Conservation (phyloP, 805 yeast genomes). For the Hagleromyces aurorensis region DNA sequence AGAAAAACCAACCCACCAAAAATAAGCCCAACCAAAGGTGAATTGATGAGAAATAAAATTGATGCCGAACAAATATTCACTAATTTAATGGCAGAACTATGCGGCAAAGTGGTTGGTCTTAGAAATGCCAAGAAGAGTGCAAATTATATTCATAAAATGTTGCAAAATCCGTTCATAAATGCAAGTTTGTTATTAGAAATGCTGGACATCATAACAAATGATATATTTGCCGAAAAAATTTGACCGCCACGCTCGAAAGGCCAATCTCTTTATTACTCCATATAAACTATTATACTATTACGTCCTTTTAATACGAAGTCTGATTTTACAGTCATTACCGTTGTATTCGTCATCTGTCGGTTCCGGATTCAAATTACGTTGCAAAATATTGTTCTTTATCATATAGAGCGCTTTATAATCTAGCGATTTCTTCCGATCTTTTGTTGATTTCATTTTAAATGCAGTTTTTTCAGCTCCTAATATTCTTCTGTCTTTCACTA, state of each 20-base stretch:
- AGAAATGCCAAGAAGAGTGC: conserved; percentile 59
- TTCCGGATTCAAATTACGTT: neutral
- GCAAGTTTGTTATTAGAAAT: conserved; percentile 52
- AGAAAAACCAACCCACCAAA: conserved; percentile 27
- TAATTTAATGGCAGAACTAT: conserved; percentile 51
- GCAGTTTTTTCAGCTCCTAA: conserved; percentile 12
- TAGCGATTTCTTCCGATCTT: neutral
- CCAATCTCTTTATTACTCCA: too few relatives aligned
- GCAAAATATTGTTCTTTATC: neutral
- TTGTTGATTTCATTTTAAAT: conserved; percentile 3
- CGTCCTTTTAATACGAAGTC: conserved; percentile 9
- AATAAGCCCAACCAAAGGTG: conserved; percentile 37
- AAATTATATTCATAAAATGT: conserved; percentile 47
- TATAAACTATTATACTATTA: too few relatives aligned
- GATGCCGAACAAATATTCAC: conserved; percentile 54
- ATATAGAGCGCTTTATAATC: neutral
- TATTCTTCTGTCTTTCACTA: conserved; percentile 15
- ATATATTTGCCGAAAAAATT: conserved; percentile 10
- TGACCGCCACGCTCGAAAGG: too few relatives aligned
- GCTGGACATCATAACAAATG: conserved; percentile 48
- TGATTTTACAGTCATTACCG: conserved; percentile 14
- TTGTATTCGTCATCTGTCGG: conserved; percentile 5
- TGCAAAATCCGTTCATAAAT: conserved; percentile 69
- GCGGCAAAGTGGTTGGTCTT: conserved; percentile 67
- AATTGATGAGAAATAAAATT: conserved; percentile 43